phyloP scores from a whole-genome alignment of 305 asterid species.

The Andrographis paniculata region DNA sequence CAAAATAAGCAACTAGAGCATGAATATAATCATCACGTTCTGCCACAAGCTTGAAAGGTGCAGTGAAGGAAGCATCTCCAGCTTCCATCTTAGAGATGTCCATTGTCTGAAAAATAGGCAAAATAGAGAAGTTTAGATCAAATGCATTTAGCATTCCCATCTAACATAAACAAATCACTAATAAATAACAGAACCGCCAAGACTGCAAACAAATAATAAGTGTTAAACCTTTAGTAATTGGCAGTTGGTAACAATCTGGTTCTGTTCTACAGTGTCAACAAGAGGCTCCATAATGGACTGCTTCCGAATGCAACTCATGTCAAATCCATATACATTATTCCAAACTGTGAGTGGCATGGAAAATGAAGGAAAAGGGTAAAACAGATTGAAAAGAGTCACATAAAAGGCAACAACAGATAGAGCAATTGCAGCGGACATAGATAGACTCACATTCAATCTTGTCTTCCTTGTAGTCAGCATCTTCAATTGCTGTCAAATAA shows the following conservation, averaged over 20 bases:
- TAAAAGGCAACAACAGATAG: neutral
- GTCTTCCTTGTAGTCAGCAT: conserved; percentile 96
- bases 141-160: neutral
- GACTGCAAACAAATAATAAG: neutral
- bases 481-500: conserved; percentile 86
- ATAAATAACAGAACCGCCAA: neutral
- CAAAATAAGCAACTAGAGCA: conserved; percentile 94
- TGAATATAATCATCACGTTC: conserved; percentile 85
- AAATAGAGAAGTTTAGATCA: conserved; percentile 5
- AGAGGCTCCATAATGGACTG: conserved; percentile 84
- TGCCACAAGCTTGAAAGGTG: conserved; percentile 91
- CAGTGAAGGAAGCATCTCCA: conserved; percentile 81
- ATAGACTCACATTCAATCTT: conserved; percentile 79
- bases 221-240: conserved; percentile 72
- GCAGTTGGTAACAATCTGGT: conserved; percentile 83
- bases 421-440: conserved; percentile 10
- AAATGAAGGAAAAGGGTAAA: neutral
- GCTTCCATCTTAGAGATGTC: conserved; percentile 89
- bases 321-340: conserved; percentile 83
- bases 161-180: neutral
- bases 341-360: conserved; percentile 50
- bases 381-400: neutral
- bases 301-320: conserved; percentile 97
- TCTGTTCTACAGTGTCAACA: conserved; percentile 85
- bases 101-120: conserved; percentile 52